A percentile compares a stretch with the other conserved stretches of the same genome.
phyloP scores from a whole-genome alignment of 2,329 filamentous ascomycete genomes.

The Coniochaeta ligniaria region DNA sequence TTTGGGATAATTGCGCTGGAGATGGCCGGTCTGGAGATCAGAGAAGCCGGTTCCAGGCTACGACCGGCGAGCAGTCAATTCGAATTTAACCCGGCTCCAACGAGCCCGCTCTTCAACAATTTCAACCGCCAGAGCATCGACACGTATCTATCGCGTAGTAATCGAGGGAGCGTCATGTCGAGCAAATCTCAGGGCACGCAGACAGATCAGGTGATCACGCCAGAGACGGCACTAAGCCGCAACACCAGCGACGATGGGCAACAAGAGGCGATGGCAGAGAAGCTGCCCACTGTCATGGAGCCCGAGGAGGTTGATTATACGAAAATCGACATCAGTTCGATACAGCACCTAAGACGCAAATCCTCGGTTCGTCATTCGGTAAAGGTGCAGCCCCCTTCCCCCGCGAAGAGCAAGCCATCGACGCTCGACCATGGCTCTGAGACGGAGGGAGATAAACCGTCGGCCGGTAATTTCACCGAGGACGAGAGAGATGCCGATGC shows the following conservation, averaged over 20 bases:
- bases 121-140: conserved; percentile 63
- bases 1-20: conserved; percentile 89
- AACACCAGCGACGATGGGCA: conserved; percentile 46
- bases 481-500: conserved; percentile 28
- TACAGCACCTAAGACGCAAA: conserved; percentile 34
- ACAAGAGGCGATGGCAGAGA: conserved; percentile 27
- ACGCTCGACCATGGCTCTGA: conserved; percentile 14
- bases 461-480: conserved; percentile 12
- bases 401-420: neutral
- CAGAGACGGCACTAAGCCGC: conserved; percentile 47
- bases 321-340: conserved; percentile 45
- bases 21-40: conserved; percentile 80
- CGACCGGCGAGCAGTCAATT: conserved; percentile 74
- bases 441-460: conserved; percentile 14
- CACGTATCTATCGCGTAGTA: conserved; percentile 53
- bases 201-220: conserved; percentile 47
- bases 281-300: conserved; percentile 30
- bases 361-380: neutral
- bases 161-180: conserved; percentile 70
- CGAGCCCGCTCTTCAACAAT: conserved; percentile 58
- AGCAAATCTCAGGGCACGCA: conserved; percentile 62
- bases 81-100: conserved; percentile 70
- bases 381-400: conserved; percentile 4
- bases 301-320: conserved; percentile 49
- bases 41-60: conserved; percentile 74